A percentile compares a stretch with the other conserved stretches of the same genome.
phyloP scores from a whole-genome alignment of 331 rosid genomes.

The Cydonia oblonga region DNA sequence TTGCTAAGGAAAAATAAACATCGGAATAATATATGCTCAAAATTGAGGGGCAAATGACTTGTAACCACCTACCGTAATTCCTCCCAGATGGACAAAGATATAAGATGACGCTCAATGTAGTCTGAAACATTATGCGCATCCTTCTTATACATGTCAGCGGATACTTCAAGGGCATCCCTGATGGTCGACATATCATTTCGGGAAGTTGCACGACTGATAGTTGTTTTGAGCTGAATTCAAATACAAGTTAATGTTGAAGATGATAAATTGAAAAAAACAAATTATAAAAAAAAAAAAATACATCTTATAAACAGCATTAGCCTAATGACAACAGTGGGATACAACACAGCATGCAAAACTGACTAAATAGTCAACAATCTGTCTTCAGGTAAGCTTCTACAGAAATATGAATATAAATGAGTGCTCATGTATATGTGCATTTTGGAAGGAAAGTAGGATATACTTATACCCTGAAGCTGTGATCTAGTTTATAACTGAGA shows the following conservation, averaged over 20 bases:
- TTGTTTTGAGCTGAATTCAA: conserved; percentile 76
- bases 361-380: neutral
- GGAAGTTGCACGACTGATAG: conserved; percentile 83
- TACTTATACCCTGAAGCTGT: neutral
- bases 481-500: neutral
- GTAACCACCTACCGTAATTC: conserved; percentile 59
- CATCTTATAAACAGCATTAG: neutral
- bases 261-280: neutral
- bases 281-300: neutral
- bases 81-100: conserved; percentile 93
- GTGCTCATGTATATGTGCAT: neutral
- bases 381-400: neutral
- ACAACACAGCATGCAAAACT: neutral
- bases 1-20: neutral
- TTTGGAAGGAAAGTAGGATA: neutral
- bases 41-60: neutral
- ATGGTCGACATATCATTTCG: conserved; percentile 70
- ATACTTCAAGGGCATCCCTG: conserved; percentile 98
- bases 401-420: neutral
- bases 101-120: conserved; percentile 85
- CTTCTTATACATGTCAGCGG: conserved; percentile 86
- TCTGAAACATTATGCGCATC: conserved; percentile 77
- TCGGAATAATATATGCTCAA: neutral
- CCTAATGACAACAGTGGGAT: neutral
- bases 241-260: conserved; percentile 9